Base-by-base conservation (phyloP, 2,329 filamentous ascomycete species). In the Tolypocladium tundrense region DNA sequence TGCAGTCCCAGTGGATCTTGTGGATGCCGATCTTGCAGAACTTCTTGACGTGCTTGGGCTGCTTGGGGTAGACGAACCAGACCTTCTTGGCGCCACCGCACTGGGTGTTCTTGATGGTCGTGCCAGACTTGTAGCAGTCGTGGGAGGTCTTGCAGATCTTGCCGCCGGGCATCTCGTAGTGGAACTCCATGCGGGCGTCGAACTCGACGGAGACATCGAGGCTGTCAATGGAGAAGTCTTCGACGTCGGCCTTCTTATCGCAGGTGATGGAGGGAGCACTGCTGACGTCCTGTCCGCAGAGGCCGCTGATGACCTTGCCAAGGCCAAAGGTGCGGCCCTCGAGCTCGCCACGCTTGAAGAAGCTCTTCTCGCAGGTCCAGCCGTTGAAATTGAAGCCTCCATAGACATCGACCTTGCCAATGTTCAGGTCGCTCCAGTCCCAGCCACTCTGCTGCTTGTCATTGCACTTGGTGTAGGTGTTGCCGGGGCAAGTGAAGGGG, bases 21-120 rank as follows among this genome's bases (percentile, higher is more conserved):
- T 55, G 53, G 41, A 58, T 45, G 27, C 41, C 80, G 66, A 95
- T 84, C 69, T 79, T 81, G 75, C 90, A 94, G 66, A 73, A 75
- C 54, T 79, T 73, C 70, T 84, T 79, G 58, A 60, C 70, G 3
- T 56, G 79, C 61, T 79, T 72, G 62, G 82, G 75, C 69, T 87
- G 83, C 59, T 82, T 73, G 62, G 82, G 80, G 73, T 79, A 84
- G 70, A 85, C 75, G 70, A 97, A 86, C 57, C 83, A 85, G 61
- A 97, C 91, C 59, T 84, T 86, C 70, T 82, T 90, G 63, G 93
- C 92, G 73, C 92, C 92, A 83, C 91, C 93, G 72, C 93, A 97
- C 80, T 97, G 91, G 60, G 78, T 84, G 82, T 97, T 97, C 75
- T 84, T 76, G 66, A 97, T 79, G 53, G 81, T 82, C 59, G 84